A percentile compares a stretch with the other conserved stretches of the same genome.
These are phyloP conservation scores for Ciborinia camelliae DNA, from an alignment of 2,329 filamentous ascomycete species.

Conservation along the genomic window DNA sequence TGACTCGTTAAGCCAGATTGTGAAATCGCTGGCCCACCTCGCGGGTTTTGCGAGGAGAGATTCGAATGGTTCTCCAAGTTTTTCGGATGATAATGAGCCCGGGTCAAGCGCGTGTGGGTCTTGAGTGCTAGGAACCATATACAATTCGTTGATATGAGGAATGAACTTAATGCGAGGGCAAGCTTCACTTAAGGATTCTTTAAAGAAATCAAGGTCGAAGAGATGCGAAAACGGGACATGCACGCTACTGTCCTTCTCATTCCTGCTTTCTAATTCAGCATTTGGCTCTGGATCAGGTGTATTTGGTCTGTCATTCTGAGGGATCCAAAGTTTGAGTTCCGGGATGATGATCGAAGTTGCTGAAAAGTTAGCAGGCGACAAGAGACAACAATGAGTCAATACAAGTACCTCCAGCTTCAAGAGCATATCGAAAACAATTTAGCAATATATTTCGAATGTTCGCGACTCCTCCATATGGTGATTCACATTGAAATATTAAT, in stretches of 20 bases:
- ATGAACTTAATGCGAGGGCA: slow-evolving; percentile 27
- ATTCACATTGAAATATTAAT: slow-evolving; percentile 42
- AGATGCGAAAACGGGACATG: slow-evolving; percentile 27
- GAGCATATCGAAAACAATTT: slow-evolving; percentile 43
- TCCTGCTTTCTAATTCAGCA: slow-evolving; percentile 12
- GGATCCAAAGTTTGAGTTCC: slow-evolving; percentile 14
- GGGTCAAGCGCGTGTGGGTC: slow-evolving; percentile 10
- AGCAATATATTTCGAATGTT: slow-evolving; percentile 43
- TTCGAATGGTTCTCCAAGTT: slow-evolving; percentile 8
- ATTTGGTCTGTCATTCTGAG: slow-evolving; percentile 14
- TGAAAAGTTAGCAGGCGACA: slow-evolving; percentile 6
- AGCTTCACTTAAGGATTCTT: slow-evolving; percentile 20
- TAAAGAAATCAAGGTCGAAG: slow-evolving; percentile 31
- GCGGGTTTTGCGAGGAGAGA: slow-evolving; percentile 21
- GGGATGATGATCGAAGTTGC: slow-evolving; percentile 17
- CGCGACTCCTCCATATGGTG: slow-evolving; percentile 41
- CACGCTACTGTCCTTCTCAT: slow-evolving; percentile 12
- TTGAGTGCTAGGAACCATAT: slow-evolving; percentile 21
- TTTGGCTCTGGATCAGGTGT: not conserved
- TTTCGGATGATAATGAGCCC: slow-evolving; percentile 4
- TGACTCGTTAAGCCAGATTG: slow-evolving; percentile 29
- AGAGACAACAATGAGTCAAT: not conserved
- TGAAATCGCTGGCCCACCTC: slow-evolving; percentile 29
- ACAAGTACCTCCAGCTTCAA: slow-evolving; percentile 38
- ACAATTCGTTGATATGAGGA: slow-evolving; percentile 24